phyloP scores from a whole-genome alignment of 129 eudicot genomes.

The Glebionis coronaria region DNA sequence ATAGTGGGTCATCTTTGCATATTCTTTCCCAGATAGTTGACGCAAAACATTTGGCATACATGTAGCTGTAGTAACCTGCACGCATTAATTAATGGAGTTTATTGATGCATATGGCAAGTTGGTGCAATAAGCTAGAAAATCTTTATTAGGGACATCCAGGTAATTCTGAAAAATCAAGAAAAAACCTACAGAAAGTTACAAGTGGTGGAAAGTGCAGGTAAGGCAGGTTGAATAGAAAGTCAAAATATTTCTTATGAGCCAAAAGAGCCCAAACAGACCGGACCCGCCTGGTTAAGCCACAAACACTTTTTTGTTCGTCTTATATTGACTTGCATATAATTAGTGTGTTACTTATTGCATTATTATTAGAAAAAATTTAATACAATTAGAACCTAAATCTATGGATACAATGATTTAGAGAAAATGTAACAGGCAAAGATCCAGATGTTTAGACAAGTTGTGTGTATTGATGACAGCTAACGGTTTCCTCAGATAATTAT shows the following conservation, averaged over 20 bases:
- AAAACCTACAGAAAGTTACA: no score
- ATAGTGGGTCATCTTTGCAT: conserved; percentile 78
- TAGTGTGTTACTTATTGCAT: no score
- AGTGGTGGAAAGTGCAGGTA: no score
- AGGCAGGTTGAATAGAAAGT: no score
- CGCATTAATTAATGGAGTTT: not conserved
- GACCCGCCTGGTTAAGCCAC: no score
- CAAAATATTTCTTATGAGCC: no score
- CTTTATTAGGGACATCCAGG: not conserved
- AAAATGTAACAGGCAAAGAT: not conserved
- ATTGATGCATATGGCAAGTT: not conserved
- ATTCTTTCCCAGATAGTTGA: conserved; percentile 80
- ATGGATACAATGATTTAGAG: not conserved
- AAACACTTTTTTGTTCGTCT: no score
- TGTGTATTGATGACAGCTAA: conserved; percentile 11
- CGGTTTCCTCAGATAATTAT: not conserved
- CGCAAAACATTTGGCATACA: conserved; percentile 93
- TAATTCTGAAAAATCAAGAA: no score
- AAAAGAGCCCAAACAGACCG: no score
- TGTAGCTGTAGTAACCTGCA: conserved; percentile 89
- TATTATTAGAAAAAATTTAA: no score
- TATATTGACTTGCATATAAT: no score
- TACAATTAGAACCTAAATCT: no score
- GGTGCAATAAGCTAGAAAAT: not conserved
- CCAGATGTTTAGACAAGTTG: not conserved